Evolutionary conservation across 176 grass and related monocot species (phyloP).

Genomic region (Chrysopogon serrulatus): DNA sequence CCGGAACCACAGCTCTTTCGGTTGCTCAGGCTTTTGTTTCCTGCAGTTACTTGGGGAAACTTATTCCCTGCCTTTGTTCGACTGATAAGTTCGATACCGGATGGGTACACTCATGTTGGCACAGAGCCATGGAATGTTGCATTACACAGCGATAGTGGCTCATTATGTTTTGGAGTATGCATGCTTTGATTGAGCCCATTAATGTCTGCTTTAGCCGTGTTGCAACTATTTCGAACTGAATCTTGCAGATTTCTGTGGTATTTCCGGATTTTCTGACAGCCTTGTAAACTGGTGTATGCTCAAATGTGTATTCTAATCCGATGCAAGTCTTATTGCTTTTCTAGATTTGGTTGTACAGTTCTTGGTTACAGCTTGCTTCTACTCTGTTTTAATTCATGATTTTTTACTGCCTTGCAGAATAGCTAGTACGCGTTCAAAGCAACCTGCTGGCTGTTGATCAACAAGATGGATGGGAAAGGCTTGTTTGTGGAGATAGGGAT

Average conservation of each 20-base stretch:
- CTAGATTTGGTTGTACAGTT: background rate
- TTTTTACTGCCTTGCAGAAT: background rate
- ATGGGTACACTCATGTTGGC: background rate
- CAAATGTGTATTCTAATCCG: background rate
- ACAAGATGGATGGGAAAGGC: slow-evolving; percentile 48
- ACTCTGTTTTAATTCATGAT: background rate
- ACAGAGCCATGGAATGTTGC: background rate
- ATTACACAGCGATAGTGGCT: background rate
- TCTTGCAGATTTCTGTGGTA: background rate
- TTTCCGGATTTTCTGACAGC: background rate
- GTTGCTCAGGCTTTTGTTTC: background rate
- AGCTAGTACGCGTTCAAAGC: background rate
- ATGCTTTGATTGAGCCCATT: background rate
- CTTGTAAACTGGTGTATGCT: background rate
- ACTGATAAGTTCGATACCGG: background rate
- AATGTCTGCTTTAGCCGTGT: background rate
- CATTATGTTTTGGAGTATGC: background rate
- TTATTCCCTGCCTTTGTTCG: slow-evolving; percentile 11
- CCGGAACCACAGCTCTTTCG: background rate
- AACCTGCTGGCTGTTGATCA: background rate
- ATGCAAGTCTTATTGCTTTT: slow-evolving; percentile 16
- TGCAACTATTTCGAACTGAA: background rate
- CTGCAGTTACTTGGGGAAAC: background rate
- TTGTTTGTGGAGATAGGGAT: slow-evolving; percentile 42
- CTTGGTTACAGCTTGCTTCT: background rate